Evolutionary conservation across 2,329 filamentous ascomycete genomes (phyloP), one percentile per base, ranked within the genome.

Genomic region (Beauveria medogensis): DNA sequence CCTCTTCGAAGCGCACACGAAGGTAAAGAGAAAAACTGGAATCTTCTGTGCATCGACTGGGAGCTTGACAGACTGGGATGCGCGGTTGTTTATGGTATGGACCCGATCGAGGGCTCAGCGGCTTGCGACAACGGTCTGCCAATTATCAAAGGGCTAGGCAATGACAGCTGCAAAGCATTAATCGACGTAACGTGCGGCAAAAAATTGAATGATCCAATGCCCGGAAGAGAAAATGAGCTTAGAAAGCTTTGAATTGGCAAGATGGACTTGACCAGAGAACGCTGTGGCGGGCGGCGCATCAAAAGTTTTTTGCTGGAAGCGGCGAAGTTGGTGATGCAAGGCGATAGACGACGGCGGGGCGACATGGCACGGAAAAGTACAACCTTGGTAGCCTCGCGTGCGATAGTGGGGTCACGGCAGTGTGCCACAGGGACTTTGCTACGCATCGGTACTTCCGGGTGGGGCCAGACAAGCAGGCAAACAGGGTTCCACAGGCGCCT

Each of bases 311-410:
- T 12, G 28, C 43, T 24, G 54, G 28, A 56, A 57, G 43, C n/a
- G 16, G 54, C 26, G 20, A 47, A 40, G 54, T 57, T 40, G n/a
- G 54, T 57, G 54, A 48, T 57, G 54, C 43, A 57, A 57, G 37
- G 54, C 14, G 1, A 20, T 7, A 47, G 54, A 43, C 44, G 8
- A 24, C 43, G 12, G 43, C 30, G 54, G 54, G 43, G 54, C 54
- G 20, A 18, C 18, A 24, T 28, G 18, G 9, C 26, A 55, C 30
- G 18, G n/a, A 55, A 20, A 55, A 55, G 37, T 22, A 28, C n/a
- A 55, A 20, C 20, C 5, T 9, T 18, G 9, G 34, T 30, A 48
- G 55, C 44, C 56, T 52, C 52, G 47, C 47, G 47, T 52, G 34
- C 34, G 34, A 16, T 59, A 52, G 56, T 37, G 47, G 55, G 47